These are phyloP conservation scores for Paramarasmius palmivorus DNA, from an alignment of 1,284 basidiomycete genomes.

Conservation along the genomic window DNA sequence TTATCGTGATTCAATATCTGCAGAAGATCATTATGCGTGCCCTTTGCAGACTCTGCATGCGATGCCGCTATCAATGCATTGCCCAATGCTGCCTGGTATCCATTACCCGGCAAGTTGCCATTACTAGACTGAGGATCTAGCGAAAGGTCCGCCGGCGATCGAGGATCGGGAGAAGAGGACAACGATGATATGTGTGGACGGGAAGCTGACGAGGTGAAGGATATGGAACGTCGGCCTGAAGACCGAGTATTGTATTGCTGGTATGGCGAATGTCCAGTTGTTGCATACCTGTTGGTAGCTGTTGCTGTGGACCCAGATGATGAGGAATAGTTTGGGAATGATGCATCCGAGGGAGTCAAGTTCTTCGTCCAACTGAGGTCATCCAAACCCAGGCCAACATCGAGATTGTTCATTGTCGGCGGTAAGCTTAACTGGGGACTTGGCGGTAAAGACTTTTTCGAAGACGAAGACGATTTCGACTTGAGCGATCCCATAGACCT, in stretches of 20 bases:
- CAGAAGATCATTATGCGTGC: slow-evolving; percentile 88
- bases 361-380: slow-evolving; percentile 53
- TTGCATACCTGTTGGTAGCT: slow-evolving; percentile 18
- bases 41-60: slow-evolving; percentile 90
- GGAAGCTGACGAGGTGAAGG: slow-evolving; percentile 44
- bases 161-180: slow-evolving; percentile 50
- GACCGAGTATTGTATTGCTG: slow-evolving; percentile 29
- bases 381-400: slow-evolving; percentile 61
- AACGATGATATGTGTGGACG: slow-evolving; percentile 42
- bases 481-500: slow-evolving; percentile 80
- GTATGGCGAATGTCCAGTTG: slow-evolving; percentile 24
- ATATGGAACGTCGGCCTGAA: slow-evolving; percentile 63
- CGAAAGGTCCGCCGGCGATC: slow-evolving; percentile 34
- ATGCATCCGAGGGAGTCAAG: slow-evolving; percentile 27
- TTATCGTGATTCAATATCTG: slow-evolving; percentile 88
- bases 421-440: slow-evolving; percentile 48
- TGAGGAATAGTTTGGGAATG: slow-evolving; percentile 21
- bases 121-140: slow-evolving; percentile 35
- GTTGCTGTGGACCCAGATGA: slow-evolving; percentile 24
- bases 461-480: slow-evolving; percentile 50
- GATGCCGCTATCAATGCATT: slow-evolving; percentile 92
- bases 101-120: slow-evolving; percentile 27
- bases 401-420: slow-evolving; percentile 44
- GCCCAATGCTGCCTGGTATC: slow-evolving; percentile 71
- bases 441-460: slow-evolving; percentile 36